Evolutionary conservation across 1,139 yeast species (phyloP).

Genomic region (Saccharomyces hybrid): DNA sequence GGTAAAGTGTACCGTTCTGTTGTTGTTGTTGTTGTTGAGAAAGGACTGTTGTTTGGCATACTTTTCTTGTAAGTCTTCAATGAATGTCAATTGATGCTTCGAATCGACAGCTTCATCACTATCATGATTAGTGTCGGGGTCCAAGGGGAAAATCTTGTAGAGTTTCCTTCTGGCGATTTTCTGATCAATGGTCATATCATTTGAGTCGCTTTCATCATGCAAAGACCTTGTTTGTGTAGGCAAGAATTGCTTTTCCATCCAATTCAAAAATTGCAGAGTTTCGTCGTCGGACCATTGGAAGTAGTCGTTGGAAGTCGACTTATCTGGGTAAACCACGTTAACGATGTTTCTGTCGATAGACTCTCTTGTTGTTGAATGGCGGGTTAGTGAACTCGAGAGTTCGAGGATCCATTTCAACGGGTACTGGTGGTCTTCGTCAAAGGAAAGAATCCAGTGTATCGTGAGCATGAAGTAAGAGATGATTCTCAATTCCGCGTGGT

Average conservation of each 20-base stretch:
- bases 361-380: slow-evolving; percentile 3
- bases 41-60: slow-evolving; percentile 7
- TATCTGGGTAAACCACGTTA: background rate
- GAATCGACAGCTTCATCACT: background rate
- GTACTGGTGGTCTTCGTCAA: slow-evolving; percentile 11
- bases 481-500: slow-evolving; percentile 18
- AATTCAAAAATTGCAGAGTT: slow-evolving; percentile 21
- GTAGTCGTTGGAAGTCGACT: background rate
- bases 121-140: background rate
- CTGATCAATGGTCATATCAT: slow-evolving; percentile 21
- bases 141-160: slow-evolving; percentile 23
- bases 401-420: slow-evolving; percentile 13
- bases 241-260: slow-evolving; percentile 24
- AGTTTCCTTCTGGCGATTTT: slow-evolving; percentile 27
- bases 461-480: slow-evolving; percentile 20
- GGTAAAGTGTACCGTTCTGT: no score
- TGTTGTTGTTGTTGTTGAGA: no score
- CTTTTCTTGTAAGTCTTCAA: slow-evolving; percentile 22
- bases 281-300: slow-evolving; percentile 17
- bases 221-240: slow-evolving; percentile 6
- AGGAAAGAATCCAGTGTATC: slow-evolving; percentile 16
- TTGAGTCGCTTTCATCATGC: slow-evolving; percentile 6
- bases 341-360: slow-evolving; percentile 9
- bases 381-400: background rate
- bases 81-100: slow-evolving; percentile 6